Conservation (phyloP, 805 yeast species). For the Alloascoidea hylecoeti region DNA sequence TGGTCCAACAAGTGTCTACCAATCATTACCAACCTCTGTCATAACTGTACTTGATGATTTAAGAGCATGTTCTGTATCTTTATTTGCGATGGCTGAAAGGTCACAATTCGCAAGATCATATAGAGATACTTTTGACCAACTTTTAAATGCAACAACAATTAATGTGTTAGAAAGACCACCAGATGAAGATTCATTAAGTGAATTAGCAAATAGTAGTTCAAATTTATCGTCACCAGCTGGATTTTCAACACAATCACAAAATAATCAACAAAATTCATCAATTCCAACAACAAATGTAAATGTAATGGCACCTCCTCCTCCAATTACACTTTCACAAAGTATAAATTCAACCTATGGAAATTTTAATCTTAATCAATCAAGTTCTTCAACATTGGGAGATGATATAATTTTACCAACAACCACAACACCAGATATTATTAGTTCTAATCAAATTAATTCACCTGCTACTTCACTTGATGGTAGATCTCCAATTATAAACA, state of each 20-base stretch:
- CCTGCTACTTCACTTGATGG: too few relatives aligned
- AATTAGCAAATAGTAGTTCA: neutral
- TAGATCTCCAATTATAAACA: too few relatives aligned
- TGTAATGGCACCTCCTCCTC: too few relatives aligned
- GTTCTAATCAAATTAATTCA: too few relatives aligned
- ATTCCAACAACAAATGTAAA: too few relatives aligned
- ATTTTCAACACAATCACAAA: neutral
- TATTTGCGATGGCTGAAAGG: conserved; percentile 55
- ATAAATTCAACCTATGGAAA: too few relatives aligned
- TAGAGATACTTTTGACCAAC: conserved; percentile 54
- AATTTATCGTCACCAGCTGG: neutral
- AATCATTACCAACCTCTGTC: conserved; percentile 13
- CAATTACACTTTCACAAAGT: too few relatives aligned
- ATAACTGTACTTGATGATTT: conserved; percentile 47
- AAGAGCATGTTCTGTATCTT: conserved; percentile 48
- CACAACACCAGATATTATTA: too few relatives aligned
- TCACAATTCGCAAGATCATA: conserved; percentile 46
- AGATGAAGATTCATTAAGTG: neutral
- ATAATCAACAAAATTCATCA: too few relatives aligned
- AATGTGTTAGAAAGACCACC: conserved; percentile 33
- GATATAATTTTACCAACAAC: too few relatives aligned
- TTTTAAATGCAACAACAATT: conserved; percentile 50
- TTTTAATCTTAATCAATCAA: too few relatives aligned
- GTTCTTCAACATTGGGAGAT: too few relatives aligned
- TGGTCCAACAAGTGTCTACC: neutral